phyloP scores from a whole-genome alignment of 2,329 filamentous ascomycete genomes.

The Colletotrichum orchidophilum region DNA sequence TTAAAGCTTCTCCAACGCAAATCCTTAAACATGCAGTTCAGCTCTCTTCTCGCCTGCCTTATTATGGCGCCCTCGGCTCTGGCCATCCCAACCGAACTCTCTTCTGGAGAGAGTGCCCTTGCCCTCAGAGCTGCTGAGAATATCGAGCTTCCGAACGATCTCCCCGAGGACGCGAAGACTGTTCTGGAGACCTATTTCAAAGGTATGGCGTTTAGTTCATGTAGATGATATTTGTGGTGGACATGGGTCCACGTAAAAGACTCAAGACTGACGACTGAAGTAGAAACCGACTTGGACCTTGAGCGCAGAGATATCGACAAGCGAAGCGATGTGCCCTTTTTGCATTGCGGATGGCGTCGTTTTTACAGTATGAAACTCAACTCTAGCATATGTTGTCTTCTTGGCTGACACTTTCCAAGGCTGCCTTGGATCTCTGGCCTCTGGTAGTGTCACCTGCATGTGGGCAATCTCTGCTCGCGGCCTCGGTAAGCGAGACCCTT shows the following conservation, averaged over 20 bases:
- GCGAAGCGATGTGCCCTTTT: conserved; percentile 7
- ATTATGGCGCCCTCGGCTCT: background rate
- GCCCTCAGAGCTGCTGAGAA: background rate
- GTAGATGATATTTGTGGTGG: background rate
- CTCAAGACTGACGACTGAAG: background rate
- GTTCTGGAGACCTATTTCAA: conserved; percentile 5
- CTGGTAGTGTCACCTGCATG: conserved; percentile 15
- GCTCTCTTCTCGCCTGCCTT: background rate
- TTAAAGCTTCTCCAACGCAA: background rate
- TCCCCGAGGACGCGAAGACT: conserved; percentile 12
- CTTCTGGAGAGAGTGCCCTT: background rate
- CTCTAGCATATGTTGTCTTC: no score
- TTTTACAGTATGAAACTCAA: background rate
- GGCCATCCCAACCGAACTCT: conserved; percentile 3
- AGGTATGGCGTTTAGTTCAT: background rate
- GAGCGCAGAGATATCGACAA: conserved; percentile 8
- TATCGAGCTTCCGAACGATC: conserved; percentile 3
- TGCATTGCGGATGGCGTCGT: conserved; percentile 14
- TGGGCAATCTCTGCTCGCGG: conserved; percentile 14
- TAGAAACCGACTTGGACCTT: background rate
- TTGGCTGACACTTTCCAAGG: background rate
- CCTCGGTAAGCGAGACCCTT: background rate
- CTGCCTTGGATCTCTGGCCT: conserved; percentile 12
- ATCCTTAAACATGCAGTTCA: background rate
- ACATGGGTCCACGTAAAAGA: no score